Conservation (phyloP, 345 rosid species). For the Salix exigua region DNA sequence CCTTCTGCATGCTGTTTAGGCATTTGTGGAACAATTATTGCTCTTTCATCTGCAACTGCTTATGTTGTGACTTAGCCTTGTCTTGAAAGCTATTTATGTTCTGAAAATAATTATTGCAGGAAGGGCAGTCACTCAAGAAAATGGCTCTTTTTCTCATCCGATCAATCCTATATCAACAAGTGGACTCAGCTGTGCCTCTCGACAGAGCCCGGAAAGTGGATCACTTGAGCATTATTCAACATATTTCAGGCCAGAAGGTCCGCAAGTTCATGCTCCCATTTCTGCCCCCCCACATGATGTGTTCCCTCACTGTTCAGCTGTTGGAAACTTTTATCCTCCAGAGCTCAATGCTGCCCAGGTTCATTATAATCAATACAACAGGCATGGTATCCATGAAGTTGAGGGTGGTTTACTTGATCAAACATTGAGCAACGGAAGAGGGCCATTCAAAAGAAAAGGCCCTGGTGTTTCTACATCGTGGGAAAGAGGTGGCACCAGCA, state of each 20-base stretch:
- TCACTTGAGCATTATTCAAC: conserved; percentile 14
- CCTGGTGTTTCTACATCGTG: conserved; percentile 1
- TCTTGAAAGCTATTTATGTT: background rate
- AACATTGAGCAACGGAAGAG: conserved; percentile 15
- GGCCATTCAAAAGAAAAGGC: conserved; percentile 24
- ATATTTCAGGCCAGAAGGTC: conserved; percentile 16
- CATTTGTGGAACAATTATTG: background rate
- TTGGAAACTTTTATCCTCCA: conserved; percentile 15
- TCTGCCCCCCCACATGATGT: conserved; percentile 14
- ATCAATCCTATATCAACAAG: conserved; percentile 3
- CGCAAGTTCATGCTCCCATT: background rate
- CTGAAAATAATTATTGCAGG: conserved; percentile 17
- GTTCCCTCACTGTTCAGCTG: conserved; percentile 15
- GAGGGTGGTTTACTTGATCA: conserved; percentile 17
- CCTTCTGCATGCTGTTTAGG: background rate
- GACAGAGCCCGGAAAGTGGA: conserved; percentile 9
- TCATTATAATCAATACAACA: conserved; percentile 7
- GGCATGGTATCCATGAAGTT: conserved; percentile 10
- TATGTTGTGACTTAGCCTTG: background rate
- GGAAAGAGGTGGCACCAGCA: conserved; percentile 22
- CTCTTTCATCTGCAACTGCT: background rate
- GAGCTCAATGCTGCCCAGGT: conserved; percentile 17
- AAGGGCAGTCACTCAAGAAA: conserved; percentile 22
- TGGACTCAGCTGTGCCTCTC: conserved; percentile 16
- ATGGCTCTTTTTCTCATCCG: conserved; percentile 16